Conservation (phyloP, 306 rosid species). For the Fragaria iinumae region DNA sequence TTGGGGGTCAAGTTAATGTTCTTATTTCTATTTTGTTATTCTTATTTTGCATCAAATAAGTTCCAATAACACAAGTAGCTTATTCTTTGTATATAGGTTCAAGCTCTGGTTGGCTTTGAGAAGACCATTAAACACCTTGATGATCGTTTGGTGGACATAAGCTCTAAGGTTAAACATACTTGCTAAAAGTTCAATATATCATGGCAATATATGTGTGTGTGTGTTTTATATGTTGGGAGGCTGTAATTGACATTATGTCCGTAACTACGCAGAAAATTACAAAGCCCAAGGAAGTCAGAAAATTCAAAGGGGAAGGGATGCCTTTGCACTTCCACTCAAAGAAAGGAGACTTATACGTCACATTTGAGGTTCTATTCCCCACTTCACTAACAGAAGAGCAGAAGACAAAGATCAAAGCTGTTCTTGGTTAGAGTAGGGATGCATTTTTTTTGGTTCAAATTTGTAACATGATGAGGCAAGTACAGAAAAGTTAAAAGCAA, state of each 20-base stretch:
- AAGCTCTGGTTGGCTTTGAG: slow-evolving; percentile 95
- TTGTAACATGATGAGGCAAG: slow-evolving; percentile 31
- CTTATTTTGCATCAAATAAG: neutral
- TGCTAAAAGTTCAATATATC: neutral
- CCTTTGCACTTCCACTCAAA: slow-evolving; percentile 82
- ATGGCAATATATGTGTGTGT: neutral
- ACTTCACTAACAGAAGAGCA: slow-evolving; percentile 74
- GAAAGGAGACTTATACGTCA: slow-evolving; percentile 83
- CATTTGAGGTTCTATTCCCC: slow-evolving; percentile 88
- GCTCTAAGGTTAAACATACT: slow-evolving; percentile 68
- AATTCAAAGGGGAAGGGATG: slow-evolving; percentile 97
- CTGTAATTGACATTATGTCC: slow-evolving; percentile 20
- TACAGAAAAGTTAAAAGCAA: slow-evolving; percentile 25
- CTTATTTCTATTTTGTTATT: neutral
- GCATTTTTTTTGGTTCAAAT: slow-evolving; percentile 18
- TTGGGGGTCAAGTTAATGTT: neutral
- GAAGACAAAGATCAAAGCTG: slow-evolving; percentile 60
- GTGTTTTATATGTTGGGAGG: neutral
- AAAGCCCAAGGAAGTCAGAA: slow-evolving; percentile 83
- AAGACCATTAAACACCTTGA: slow-evolving; percentile 84
- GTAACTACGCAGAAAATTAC: slow-evolving; percentile 67
- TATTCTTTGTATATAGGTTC: slow-evolving; percentile 54
- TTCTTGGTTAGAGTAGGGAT: slow-evolving; percentile 55
- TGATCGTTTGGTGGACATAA: slow-evolving; percentile 78
- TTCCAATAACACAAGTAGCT: neutral